Evolutionary conservation across 140 eudicot species (phyloP), one percentile per base, ranked within the genome.

Genomic region (Flaveria floridana): DNA sequence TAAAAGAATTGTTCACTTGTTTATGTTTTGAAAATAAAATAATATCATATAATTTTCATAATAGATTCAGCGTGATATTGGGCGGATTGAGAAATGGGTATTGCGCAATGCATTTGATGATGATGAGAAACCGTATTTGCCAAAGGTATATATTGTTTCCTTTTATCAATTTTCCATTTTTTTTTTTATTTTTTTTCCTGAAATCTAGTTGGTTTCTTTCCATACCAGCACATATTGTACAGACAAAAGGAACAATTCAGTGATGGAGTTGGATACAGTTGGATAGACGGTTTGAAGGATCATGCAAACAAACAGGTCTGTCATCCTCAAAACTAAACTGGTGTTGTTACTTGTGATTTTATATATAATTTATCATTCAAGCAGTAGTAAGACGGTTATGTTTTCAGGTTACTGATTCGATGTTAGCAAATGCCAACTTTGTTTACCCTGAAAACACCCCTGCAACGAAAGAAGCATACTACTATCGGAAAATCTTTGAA

Each of bases 231-330:
- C 85, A 94, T 94, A 71, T 75, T 94, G 75, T 90, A 94, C 46
- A 72, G 99, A 78, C 99, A 94, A 76, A 94, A 94, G 67, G 97
- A 94, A 76, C 99, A 94, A 66, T 94, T 94, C 78, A 90, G 99
- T 58, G 99, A 94, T 71, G 99, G 99, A 12, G 99, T 94, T 16
- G 99, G 99, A 56, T 90, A 94, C 59, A 94, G 99, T 77, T 94
- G 99, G 97, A 93, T 93, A 65, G 99, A 94, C 68, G 99, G 99
- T 50, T 96, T 94, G 42, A 94, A 94, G 85, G 89, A 94, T 65
- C 97, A 94, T 80, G 97, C 97, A 44, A 44, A 44, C 50, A 44
- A 44, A 44, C 50, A 44, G 14, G 50, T 44, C 2, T 44, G 13
- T 44, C 3, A 44, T 44, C 50, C 14, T 44, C 50, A 44, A 44